Evolutionary conservation across 1,139 yeast genomes (phyloP), one percentile per base, ranked within the genome.

Genomic region (Candida sanyaensis): DNA sequence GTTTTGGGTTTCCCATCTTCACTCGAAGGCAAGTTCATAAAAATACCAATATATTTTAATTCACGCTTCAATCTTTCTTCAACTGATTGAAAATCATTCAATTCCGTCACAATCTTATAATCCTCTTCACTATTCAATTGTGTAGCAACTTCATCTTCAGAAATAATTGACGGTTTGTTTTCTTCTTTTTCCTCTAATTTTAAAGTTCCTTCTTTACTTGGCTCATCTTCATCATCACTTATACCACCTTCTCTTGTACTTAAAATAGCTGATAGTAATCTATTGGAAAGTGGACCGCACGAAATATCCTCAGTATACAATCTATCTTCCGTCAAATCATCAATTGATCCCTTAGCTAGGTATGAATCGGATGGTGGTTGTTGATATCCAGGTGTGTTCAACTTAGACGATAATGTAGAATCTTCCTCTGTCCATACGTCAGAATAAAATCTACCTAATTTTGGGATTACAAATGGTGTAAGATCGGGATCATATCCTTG

Each of bases 371-470:
- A 52, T 6, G 80, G 62, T 6, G 73, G 70, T 43, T 72, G 75
- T 40, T 64, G 70, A 47, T 60, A 67, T 8, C 71, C 68, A 1
- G 77, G 71, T 6, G 71, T 64, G 46, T 68, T 71, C 48, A 78
- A 59, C 49, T 75, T 75, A 9, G 74, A 56, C 1, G 71, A 71
- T 41, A 75, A 60, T 24, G 69, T 75, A 51, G 78, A 68, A 53
- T 90, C 97, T 60, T 90, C 97, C 44, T 86, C 91, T 4, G 84
- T 79, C 99, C 99, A 93, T 1, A 81, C 77, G 43, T 88, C 92
- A 0, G 87, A 82, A 61, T 92, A 93, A 36, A 83, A 72, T 5
- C 86, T 86, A 0, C 99, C 98, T 34, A 93, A 66, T 44, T 87
- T 88, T 1, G 99, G 99, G 9, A 92, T 87, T 37, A 83, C 63